Percentiles rank a stretch among this genome's conserved stretches.
Conservation (phyloP, 441 rosid species). For the Aleurites moluccanus region DNA sequence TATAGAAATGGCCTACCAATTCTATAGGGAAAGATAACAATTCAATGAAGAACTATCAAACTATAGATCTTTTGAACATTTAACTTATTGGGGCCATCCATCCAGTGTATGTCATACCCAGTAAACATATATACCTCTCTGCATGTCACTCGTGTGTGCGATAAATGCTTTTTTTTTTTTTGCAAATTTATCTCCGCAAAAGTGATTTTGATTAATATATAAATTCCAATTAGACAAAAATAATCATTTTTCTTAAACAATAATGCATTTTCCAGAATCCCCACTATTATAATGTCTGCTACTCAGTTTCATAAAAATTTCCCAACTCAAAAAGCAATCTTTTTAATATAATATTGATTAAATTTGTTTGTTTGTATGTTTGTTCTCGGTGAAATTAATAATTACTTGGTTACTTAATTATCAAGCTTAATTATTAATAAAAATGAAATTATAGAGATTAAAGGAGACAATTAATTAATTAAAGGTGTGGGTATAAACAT, state of each 20-base stretch:
- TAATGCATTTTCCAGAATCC: background rate
- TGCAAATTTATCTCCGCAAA: background rate
- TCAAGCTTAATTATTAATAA: too few species aligned
- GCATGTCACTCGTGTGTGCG: constrained; percentile 37
- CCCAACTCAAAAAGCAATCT: background rate
- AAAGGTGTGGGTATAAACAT: too few species aligned
- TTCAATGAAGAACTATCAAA: constrained; percentile 20
- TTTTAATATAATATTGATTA: too few species aligned
- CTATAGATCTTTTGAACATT: background rate
- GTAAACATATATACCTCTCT: background rate
- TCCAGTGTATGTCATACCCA: background rate
- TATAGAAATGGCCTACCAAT: background rate
- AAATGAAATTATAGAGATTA: background rate
- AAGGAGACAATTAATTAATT: background rate
- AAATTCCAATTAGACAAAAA: background rate
- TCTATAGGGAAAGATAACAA: background rate
- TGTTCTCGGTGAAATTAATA: too few species aligned
- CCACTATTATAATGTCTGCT: background rate
- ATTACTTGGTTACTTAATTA: too few species aligned
- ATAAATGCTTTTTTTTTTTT: constrained; percentile 29
- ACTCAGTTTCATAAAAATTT: constrained; percentile 2
- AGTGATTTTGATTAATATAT: background rate
- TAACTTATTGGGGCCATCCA: constrained; percentile 16
- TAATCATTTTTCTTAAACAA: background rate
- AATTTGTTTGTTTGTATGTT: background rate